Base-by-base conservation (phyloP, 2,329 filamentous ascomycete species). In the Arthrobotrys iridis region DNA sequence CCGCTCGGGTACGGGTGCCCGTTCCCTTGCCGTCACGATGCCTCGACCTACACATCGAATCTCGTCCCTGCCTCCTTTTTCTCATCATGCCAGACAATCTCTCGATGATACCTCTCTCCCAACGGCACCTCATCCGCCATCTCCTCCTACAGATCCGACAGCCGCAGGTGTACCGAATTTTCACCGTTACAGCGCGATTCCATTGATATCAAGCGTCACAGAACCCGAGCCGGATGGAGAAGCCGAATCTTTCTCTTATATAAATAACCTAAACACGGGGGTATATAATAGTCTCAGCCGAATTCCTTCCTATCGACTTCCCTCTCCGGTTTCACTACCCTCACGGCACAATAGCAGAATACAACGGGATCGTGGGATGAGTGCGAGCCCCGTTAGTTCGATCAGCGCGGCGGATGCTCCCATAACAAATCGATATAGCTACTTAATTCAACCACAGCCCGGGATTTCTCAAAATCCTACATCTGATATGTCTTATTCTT, bases 241-340 rank as follows among this genome's bases (percentile, higher is more conserved):
- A 68, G 40, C 40, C 63, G 71, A 68, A 46, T 64, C 71, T 28
- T 75, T 64, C 48, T 66, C 62, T 10, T 75, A 75, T 48, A 68
- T 46, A 15, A 75, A 75, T 28, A 67, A 64, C 37, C 13, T 64
- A 50, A 75, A 75, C 48, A 75, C 71, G 40, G 71, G 71, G 18
- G 58, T 68, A 35, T 75, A 75, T 22, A 75, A 64, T 48, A 75
- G 71, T 64, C 63, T 75, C 20, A 75, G 63, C 57, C 71, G 71
- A 35, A 68, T 68, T 22, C 71, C 71, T 50, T 75, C 71, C 7
- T 75, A 75, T 40, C 46, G 71, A 52, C 57, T 75, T 57, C 71
- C 71, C 22, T 75, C 71, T 26, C 71, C 71, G 58, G 71, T 75
- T 57, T 75, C 71, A 41, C 18, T 75, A 22, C 71, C 71, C 15